Conservation (phyloP, 2,329 filamentous ascomycete species). For the Bertia moriformis region DNA sequence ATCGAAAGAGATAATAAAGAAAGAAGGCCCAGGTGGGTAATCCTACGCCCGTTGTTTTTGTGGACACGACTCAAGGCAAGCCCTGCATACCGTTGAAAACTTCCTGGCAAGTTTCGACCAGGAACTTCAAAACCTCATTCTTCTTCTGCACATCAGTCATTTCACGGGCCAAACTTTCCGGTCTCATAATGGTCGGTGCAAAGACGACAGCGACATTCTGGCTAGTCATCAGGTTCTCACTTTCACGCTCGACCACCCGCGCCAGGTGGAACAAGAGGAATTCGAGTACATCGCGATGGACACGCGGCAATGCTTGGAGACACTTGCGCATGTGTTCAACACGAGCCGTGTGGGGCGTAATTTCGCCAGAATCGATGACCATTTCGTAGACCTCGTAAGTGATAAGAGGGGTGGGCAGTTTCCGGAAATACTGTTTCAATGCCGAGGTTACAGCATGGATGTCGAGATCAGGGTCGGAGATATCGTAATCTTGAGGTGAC, state of each 20-base stretch:
- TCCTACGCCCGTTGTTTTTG: background rate
- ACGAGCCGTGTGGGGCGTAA: constrained; percentile 8
- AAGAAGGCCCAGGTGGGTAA: background rate
- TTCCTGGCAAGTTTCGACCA: constrained; percentile 45
- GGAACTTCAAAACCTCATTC: constrained; percentile 47
- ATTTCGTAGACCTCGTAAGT: constrained; percentile 52
- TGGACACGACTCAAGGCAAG: no score
- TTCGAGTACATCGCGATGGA: constrained; percentile 47
- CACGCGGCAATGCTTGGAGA: constrained; percentile 40
- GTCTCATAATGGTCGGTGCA: constrained; percentile 55
- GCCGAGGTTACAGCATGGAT: constrained; percentile 55
- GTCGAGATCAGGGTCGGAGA: constrained; percentile 53
- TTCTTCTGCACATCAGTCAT: constrained; percentile 53
- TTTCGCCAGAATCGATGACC: constrained; percentile 37
- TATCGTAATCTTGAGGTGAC: constrained; percentile 41
- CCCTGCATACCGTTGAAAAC: constrained; percentile 24
- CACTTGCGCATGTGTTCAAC: background rate
- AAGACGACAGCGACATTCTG: constrained; percentile 57
- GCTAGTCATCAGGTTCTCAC: constrained; percentile 36
- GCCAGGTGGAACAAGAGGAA: constrained; percentile 52
- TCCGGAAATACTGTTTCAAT: constrained; percentile 57
- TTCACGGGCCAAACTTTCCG: constrained; percentile 46
- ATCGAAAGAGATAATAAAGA: background rate
- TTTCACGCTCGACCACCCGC: constrained; percentile 32
- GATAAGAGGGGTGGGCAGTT: constrained; percentile 49